Evolutionary conservation across 805 yeast species (phyloP).

Genomic region (Candida vartiovaarae): DNA sequence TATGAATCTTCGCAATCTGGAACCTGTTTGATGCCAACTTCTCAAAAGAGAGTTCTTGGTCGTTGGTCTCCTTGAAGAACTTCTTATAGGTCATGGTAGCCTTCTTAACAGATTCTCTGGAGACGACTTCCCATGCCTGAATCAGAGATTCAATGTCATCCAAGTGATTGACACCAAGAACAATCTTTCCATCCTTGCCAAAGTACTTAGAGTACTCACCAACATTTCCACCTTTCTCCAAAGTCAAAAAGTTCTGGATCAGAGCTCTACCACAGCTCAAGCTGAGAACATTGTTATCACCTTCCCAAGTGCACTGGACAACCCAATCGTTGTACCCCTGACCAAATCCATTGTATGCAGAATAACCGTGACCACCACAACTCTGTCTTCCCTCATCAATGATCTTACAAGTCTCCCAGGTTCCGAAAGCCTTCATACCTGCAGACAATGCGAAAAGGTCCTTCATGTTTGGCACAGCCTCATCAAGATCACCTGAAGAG

Average conservation of each 20-base stretch:
- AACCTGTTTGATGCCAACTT: constrained; percentile 20
- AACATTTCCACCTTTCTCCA: constrained; percentile 26
- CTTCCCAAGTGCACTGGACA: constrained; percentile 97
- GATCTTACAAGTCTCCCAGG: constrained; percentile 75
- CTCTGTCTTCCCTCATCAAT: constrained; percentile 84
- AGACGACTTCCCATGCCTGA: constrained; percentile 28
- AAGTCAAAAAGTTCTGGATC: constrained; percentile 30
- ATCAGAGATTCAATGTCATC: constrained; percentile 9
- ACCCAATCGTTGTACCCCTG: constrained; percentile 86
- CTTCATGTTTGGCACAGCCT: constrained; percentile 57
- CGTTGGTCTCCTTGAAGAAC: constrained; percentile 5
- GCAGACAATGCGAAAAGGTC: constrained; percentile 78
- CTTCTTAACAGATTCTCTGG: constrained; percentile 14
- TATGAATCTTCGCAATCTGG: constrained; percentile 29
- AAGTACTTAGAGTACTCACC: constrained; percentile 25
- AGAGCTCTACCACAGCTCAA: constrained; percentile 76
- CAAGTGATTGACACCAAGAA: constrained; percentile 16
- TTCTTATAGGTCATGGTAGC: constrained; percentile 12
- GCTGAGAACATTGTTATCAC: constrained; percentile 83
- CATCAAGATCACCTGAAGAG: constrained; percentile 33
- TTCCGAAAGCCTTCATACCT: constrained; percentile 81
- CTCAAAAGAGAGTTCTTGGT: constrained; percentile 18
- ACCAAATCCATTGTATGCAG: constrained; percentile 83
- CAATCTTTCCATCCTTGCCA: constrained; percentile 6
- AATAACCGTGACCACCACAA: constrained; percentile 95